Base-by-base conservation (phyloP, 176 grass and related monocot species). In the Poa annua region DNA sequence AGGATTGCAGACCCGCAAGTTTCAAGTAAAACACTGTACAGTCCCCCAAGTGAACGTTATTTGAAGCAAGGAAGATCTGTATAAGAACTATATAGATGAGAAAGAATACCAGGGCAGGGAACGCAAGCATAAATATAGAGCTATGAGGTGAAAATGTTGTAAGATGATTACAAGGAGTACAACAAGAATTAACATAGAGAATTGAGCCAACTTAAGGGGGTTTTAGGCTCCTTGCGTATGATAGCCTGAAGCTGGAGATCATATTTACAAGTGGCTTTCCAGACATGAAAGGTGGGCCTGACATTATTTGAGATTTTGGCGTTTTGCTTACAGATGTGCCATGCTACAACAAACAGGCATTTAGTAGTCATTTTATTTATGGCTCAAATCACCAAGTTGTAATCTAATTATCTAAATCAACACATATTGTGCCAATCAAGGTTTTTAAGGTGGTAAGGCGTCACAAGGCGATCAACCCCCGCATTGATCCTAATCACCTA, bases 361-460 rank as follows among this genome's bases (percentile, higher is more conserved):
- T 33, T 64, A 62, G 2, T 62, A 62, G 25, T 29, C 11, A 62
- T 62, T 65, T 65, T 55, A 22, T 66, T 2, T 54, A 60, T 14
- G 65, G 11, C 15, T 66, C 26, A 53, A 84, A 53, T 16, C 21
- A 84, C 26, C 51, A 20, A 33, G n/a, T 21, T 35, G 16, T 56
- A 76, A 26, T 81, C 39, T 57, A 44, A 79, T 56, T 69, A 26
- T 81, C 39, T 57, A 44, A 79, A 79, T 34, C 1, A 73, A 86
- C 17, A 85, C 49, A n/a, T 12, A 39, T 7, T 15, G 33, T 63
- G 33, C 11, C 45, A 48, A 48, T 48, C 12, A 48, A 48, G 45
- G 12, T 48, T 48, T 48, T 48, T 48, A 13, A 48, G 44, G 10
- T 8, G 44, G 44, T 47, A 47, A 44, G 45, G 45, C 45, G 13